These are phyloP conservation scores for Elsinoe arachidis DNA, from an alignment of 2,329 filamentous ascomycete genomes.

Conservation along the genomic window DNA sequence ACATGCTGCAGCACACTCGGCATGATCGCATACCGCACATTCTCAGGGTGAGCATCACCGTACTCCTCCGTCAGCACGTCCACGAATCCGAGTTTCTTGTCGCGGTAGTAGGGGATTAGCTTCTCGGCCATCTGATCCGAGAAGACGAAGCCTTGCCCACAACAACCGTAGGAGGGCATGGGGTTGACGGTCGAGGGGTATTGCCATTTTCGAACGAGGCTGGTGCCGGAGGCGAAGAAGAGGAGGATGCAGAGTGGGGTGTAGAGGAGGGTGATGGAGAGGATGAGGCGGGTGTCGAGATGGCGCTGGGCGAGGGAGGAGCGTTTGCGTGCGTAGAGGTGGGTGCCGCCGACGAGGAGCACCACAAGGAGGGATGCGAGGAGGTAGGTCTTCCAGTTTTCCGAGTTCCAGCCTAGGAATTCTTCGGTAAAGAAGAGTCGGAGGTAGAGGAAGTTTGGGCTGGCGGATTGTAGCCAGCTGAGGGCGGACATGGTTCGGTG, in stretches of 20 bases:
- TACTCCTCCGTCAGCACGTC: slow-evolving; percentile 36
- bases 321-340: slow-evolving; percentile 17
- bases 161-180: slow-evolving; percentile 38
- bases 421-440: slow-evolving; percentile 41
- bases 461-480: slow-evolving; percentile 24
- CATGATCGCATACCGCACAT: slow-evolving; percentile 35
- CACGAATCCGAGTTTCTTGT: slow-evolving; percentile 27
- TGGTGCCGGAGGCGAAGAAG: slow-evolving; percentile 35
- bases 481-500: slow-evolving; percentile 33
- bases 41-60: slow-evolving; percentile 28
- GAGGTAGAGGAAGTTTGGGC: slow-evolving; percentile 32
- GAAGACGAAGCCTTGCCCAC: slow-evolving; percentile 38
- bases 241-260: slow-evolving; percentile 26
- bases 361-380: slow-evolving; percentile 25
- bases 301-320: slow-evolving; percentile 11
- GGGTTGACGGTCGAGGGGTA: slow-evolving; percentile 30
- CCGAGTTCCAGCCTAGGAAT: slow-evolving; percentile 38
- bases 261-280: slow-evolving; percentile 24
- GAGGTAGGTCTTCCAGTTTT: slow-evolving; percentile 33
- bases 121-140: slow-evolving; percentile 26
- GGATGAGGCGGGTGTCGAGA: slow-evolving; percentile 20
- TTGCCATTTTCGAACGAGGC: slow-evolving; percentile 25
- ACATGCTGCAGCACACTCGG: slow-evolving; percentile 39
- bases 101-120: slow-evolving; percentile 27
- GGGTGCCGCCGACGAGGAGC: slow-evolving; percentile 14